Percentiles rank a stretch among this genome's conserved stretches.
phyloP scores from a whole-genome alignment of 805 yeast species.

The Saturnispora quitensis region DNA sequence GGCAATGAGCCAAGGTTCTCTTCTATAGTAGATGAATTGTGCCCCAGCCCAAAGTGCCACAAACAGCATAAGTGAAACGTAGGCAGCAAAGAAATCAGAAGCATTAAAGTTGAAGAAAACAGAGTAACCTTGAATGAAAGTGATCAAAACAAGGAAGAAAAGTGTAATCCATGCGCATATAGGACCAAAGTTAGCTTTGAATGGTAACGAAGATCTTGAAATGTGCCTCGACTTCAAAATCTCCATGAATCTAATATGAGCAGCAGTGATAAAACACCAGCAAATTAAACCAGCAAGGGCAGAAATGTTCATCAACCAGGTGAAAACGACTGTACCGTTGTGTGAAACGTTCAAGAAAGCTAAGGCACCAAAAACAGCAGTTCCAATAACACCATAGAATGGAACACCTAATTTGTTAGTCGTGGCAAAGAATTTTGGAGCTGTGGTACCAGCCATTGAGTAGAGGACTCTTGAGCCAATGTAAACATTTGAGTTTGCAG shows the following conservation, averaged over 20 bases:
- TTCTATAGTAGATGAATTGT: slow-evolving; percentile 43
- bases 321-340: slow-evolving; percentile 46
- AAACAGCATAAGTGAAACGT: slow-evolving; percentile 59
- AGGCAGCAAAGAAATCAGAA: slow-evolving; percentile 56
- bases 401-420: slow-evolving; percentile 56
- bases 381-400: slow-evolving; percentile 40
- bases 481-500: slow-evolving; percentile 68
- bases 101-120: slow-evolving; percentile 51
- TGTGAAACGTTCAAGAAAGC: slow-evolving; percentile 58
- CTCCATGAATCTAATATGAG: slow-evolving; percentile 48
- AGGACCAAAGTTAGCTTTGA: slow-evolving; percentile 67
- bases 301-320: slow-evolving; percentile 55
- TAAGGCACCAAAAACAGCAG: slow-evolving; percentile 45
- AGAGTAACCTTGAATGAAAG: slow-evolving; percentile 63
- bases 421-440: slow-evolving; percentile 50
- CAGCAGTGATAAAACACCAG: slow-evolving; percentile 49
- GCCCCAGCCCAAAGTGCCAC: slow-evolving; percentile 41
- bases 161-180: slow-evolving; percentile 55
- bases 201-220: slow-evolving; percentile 61
- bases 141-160: slow-evolving; percentile 43
- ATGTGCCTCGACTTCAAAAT: slow-evolving; percentile 43
- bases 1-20: slow-evolving; percentile 37
- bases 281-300: slow-evolving; percentile 56
- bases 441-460: slow-evolving; percentile 47
- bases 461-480: slow-evolving; percentile 60